phyloP scores from a whole-genome alignment of 495 filamentous ascomycete species.

The Penicillium chermesinum region DNA sequence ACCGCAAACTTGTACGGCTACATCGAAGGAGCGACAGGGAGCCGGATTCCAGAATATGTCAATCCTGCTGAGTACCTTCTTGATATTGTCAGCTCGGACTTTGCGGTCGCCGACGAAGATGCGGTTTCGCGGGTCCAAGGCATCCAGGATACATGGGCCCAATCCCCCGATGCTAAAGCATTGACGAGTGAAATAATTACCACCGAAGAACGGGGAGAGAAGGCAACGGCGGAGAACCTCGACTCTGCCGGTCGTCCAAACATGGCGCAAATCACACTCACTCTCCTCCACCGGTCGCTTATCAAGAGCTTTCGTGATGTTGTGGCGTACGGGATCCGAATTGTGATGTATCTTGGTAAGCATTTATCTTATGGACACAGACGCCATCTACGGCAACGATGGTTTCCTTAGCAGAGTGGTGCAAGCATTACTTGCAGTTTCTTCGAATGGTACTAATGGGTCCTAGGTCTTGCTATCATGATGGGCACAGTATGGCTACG shows the following conservation, averaged over 20 bases:
- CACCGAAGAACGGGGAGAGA: slow-evolving; percentile 12
- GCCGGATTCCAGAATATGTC: slow-evolving; percentile 56
- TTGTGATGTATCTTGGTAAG: slow-evolving; percentile 76
- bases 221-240: slow-evolving; percentile 15
- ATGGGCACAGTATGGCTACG: slow-evolving; percentile 84
- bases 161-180: slow-evolving; percentile 14
- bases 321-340: slow-evolving; percentile 72
- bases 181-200: slow-evolving; percentile 6
- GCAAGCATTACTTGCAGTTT: no score
- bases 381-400: no score
- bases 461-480: slow-evolving; percentile 66
- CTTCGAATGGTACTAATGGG: slow-evolving; percentile 12
- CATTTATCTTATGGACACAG: no score
- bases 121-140: slow-evolving; percentile 24
- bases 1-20: slow-evolving; percentile 47
- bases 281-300: slow-evolving; percentile 64
- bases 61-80: slow-evolving; percentile 78
- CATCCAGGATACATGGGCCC: slow-evolving; percentile 30
- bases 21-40: slow-evolving; percentile 54
- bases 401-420: no score
- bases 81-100: slow-evolving; percentile 71
- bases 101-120: slow-evolving; percentile 43
- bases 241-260: slow-evolving; percentile 17
- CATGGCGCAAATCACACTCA: slow-evolving; percentile 29
- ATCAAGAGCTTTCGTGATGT: slow-evolving; percentile 80